Evolutionary conservation across 306 rosid genomes (phyloP).

Genomic region (Dryas octopetala): DNA sequence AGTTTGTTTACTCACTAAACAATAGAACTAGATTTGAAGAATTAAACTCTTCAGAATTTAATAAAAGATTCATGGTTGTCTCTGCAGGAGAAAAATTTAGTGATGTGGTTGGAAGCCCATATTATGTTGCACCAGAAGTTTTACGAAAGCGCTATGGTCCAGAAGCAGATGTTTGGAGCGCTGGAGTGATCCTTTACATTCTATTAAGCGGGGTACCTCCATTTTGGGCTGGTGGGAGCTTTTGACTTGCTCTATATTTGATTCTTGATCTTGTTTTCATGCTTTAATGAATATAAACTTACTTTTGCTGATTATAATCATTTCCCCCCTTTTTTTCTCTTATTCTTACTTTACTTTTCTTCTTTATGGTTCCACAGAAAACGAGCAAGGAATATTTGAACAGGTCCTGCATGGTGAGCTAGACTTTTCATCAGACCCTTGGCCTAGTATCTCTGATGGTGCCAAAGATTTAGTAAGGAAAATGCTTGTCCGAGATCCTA

Average conservation of each 20-base stretch:
- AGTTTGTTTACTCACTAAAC: slow-evolving; percentile 20
- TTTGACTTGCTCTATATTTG: slow-evolving; percentile 11
- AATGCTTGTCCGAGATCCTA: slow-evolving; percentile 95
- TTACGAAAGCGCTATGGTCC: slow-evolving; percentile 85
- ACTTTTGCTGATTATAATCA: slow-evolving; percentile 11
- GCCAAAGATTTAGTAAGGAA: slow-evolving; percentile 92
- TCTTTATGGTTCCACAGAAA: slow-evolving; percentile 44
- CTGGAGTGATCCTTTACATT: slow-evolving; percentile 93
- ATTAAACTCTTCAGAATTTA: slow-evolving; percentile 16
- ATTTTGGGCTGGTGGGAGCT: slow-evolving; percentile 93
- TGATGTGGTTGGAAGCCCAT: slow-evolving; percentile 98
- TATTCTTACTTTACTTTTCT: neutral
- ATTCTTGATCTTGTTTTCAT: neutral
- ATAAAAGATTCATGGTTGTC: slow-evolving; percentile 19
- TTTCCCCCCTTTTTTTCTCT: neutral
- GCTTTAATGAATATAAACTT: neutral
- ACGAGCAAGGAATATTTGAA: slow-evolving; percentile 87
- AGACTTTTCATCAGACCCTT: slow-evolving; percentile 86
- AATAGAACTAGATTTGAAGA: slow-evolving; percentile 19
- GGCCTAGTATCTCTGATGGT: slow-evolving; percentile 94
- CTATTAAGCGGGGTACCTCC: slow-evolving; percentile 99
- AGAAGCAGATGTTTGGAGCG: slow-evolving; percentile 99
- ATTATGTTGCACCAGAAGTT: slow-evolving; percentile 98
- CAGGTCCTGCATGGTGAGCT: slow-evolving; percentile 91
- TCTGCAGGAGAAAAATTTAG: slow-evolving; percentile 70